Percentiles rank a stretch among this genome's conserved stretches.
These are phyloP conservation scores for Chenopodium suecicum DNA, from an alignment of 148 eudicot genomes.

Conservation along the genomic window DNA sequence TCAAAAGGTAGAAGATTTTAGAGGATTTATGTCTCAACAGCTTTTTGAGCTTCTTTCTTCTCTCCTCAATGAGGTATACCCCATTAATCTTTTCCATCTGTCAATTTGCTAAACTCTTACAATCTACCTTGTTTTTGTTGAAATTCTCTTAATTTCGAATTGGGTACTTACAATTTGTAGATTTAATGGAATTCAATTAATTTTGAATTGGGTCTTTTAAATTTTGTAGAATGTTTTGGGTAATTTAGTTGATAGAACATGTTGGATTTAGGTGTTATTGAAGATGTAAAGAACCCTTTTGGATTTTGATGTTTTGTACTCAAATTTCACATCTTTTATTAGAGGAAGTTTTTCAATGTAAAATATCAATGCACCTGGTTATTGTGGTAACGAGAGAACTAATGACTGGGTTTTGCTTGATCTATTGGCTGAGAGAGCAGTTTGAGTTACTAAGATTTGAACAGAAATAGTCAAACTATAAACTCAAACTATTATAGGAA, in stretches of 20 bases:
- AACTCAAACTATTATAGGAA: neutral
- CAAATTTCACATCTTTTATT: neutral
- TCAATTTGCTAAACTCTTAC: conserved; percentile 2
- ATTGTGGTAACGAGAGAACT: neutral
- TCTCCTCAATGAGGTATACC: conserved; percentile 62
- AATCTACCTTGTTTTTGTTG: neutral
- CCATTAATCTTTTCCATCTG: neutral
- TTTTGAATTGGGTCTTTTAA: neutral
- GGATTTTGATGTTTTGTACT: neutral
- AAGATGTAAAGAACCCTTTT: neutral
- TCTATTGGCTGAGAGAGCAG: neutral
- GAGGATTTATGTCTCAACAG: conserved; percentile 40
- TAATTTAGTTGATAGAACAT: neutral
- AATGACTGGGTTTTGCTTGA: neutral
- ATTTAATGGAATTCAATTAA: neutral
- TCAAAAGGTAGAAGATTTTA: neutral
- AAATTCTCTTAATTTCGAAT: neutral
- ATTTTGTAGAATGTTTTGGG: no score
- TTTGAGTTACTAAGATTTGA: neutral
- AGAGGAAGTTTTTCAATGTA: neutral
- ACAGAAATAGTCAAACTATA: neutral
- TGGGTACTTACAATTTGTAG: neutral
- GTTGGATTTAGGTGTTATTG: neutral
- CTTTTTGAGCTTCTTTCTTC: conserved; percentile 69
- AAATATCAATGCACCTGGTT: neutral